A percentile compares a stretch with the other conserved stretches of the same genome.
Evolutionary conservation across 2,329 filamentous ascomycete genomes (phyloP).

Genomic region (Pyrenophora tritici-repentis): DNA sequence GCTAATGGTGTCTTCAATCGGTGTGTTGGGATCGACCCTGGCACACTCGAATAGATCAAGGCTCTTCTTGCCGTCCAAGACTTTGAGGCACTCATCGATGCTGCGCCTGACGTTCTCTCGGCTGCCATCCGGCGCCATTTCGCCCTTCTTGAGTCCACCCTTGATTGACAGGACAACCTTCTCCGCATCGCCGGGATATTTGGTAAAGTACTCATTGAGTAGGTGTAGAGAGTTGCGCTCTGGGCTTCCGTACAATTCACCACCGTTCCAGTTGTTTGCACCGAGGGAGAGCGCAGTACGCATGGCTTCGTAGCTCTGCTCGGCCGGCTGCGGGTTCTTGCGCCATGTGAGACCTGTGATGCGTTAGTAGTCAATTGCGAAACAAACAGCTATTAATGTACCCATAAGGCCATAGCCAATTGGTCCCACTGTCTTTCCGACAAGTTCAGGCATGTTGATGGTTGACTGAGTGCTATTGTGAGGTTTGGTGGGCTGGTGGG

Average conservation of each 20-base stretch:
- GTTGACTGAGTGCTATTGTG: neutral
- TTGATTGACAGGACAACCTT: constrained; percentile 60
- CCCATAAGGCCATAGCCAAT: constrained; percentile 58
- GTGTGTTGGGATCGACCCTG: constrained; percentile 51
- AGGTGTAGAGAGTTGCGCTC: constrained; percentile 55
- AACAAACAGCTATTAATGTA: constrained; percentile 12
- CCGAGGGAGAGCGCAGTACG: constrained; percentile 49
- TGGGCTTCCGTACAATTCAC: constrained; percentile 55
- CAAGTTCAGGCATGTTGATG: constrained; percentile 40
- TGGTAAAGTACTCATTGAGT: constrained; percentile 57
- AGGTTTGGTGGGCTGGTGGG: constrained; percentile 3
- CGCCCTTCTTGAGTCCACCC: constrained; percentile 48
- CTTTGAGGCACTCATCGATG: constrained; percentile 53
- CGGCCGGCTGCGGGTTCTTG: constrained; percentile 40
- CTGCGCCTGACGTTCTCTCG: constrained; percentile 49
- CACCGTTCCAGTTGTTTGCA: constrained; percentile 57
- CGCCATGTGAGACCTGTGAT: constrained; percentile 54
- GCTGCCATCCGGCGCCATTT: constrained; percentile 48
- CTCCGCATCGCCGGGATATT: constrained; percentile 56
- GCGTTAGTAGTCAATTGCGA: constrained; percentile 13
- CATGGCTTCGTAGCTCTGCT: constrained; percentile 53
- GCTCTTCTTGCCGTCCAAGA: constrained; percentile 54
- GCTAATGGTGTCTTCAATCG: constrained; percentile 53
- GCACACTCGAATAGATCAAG: constrained; percentile 57
- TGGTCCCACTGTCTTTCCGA: constrained; percentile 46